Conservation (phyloP, 2,329 filamentous ascomycete genomes). For the Nemania diffusa region DNA sequence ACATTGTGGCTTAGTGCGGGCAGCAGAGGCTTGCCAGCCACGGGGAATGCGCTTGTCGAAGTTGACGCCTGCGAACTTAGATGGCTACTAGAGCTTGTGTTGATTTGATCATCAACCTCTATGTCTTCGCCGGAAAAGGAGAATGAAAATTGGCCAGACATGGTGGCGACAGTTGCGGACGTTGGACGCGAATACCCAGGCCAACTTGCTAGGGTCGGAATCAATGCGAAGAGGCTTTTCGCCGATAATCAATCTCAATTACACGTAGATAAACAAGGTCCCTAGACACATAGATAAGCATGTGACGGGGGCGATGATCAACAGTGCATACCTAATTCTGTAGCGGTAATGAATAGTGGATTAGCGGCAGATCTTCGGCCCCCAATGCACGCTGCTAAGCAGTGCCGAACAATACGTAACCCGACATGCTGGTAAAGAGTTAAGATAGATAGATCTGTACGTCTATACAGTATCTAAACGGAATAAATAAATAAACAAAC, state of each 20-base stretch:
- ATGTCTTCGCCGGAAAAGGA: conserved; percentile 73
- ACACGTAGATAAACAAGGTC: too few species aligned
- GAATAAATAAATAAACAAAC: too few species aligned
- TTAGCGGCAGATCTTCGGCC: conserved; percentile 20
- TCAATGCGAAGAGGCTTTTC: neutral
- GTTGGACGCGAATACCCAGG: neutral
- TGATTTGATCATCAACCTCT: conserved; percentile 56
- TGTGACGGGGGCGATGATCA: neutral
- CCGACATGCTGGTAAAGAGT: neutral
- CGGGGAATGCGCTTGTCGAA: conserved; percentile 65
- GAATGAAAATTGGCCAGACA: conserved; percentile 65
- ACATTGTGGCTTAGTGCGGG: conserved; percentile 64
- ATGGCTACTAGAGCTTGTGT: conserved; percentile 31
- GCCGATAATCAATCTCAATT: neutral
- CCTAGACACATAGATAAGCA: neutral
- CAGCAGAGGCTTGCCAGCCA: conserved; percentile 69
- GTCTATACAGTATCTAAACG: too few species aligned
- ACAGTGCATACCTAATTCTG: neutral
- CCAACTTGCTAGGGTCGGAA: neutral
- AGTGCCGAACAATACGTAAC: neutral
- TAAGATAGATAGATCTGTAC: neutral
- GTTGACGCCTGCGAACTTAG: conserved; percentile 43
- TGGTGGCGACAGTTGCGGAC: conserved; percentile 30
- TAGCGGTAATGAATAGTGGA: neutral
- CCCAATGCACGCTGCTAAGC: neutral